Evolutionary conservation across 2,329 filamentous ascomycete genomes (phyloP).

Genomic region (Fulvia fulva): DNA sequence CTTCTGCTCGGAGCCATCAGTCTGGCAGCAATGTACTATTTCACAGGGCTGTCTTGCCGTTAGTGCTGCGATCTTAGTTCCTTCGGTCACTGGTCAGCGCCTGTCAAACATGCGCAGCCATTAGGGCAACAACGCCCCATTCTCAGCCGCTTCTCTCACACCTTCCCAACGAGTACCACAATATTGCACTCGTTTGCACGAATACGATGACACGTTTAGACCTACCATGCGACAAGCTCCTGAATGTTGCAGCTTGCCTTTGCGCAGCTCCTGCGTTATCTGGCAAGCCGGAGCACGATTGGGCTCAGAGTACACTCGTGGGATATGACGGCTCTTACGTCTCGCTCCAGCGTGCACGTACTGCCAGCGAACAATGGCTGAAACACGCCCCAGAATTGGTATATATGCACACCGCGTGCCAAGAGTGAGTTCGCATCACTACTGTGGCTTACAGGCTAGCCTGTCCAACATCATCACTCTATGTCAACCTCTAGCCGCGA

Average conservation of each 20-base stretch:
- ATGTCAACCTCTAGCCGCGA: slow-evolving; percentile 10
- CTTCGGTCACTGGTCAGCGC: not conserved
- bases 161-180: too few species aligned
- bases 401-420: not conserved
- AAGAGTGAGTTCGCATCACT: not conserved
- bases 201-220: not conserved
- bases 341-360: too few species aligned
- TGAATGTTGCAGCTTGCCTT: not conserved
- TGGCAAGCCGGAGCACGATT: too few species aligned
- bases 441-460: not conserved
- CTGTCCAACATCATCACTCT: slow-evolving; percentile 12
- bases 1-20: slow-evolving; percentile 1
- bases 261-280: not conserved
- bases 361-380: not conserved
- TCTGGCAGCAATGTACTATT: slow-evolving; percentile 1
- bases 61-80: not conserved
- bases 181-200: not conserved
- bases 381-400: not conserved
- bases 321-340: too few species aligned
- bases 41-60: not conserved
- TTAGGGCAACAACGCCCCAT: not conserved
- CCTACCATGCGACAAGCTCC: too few species aligned
- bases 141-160: too few species aligned
- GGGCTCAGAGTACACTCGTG: too few species aligned
- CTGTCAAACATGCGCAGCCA: not conserved